Percentiles rank a stretch among this genome's conserved stretches.
These are phyloP conservation scores for Serpula lacrymans DNA, from an alignment of 768 basidiomycete species.

Conservation along the genomic window DNA sequence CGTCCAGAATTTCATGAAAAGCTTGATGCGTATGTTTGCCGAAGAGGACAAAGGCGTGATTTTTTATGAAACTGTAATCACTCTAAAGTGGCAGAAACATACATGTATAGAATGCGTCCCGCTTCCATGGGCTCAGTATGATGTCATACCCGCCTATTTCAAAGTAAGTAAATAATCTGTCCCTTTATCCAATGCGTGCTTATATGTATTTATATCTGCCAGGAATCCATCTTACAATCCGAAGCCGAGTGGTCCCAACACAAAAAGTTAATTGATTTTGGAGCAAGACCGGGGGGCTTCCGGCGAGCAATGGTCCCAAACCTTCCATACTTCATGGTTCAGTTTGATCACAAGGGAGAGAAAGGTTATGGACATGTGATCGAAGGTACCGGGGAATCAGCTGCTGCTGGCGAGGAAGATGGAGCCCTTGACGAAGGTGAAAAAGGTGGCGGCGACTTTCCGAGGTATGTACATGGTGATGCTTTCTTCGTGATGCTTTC, in stretches of 20 bases:
- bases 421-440: slow-evolving; percentile 78
- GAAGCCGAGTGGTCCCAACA: slow-evolving; percentile 99
- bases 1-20: slow-evolving; percentile 77
- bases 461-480: slow-evolving; percentile 50
- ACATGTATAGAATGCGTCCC: slow-evolving; percentile 94
- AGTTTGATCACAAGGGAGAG: slow-evolving; percentile 97
- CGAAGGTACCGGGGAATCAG: slow-evolving; percentile 75
- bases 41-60: slow-evolving; percentile 91
- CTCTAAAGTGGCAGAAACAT: slow-evolving; percentile 84
- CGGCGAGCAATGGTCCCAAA: slow-evolving; percentile 94
- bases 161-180: slow-evolving; percentile 49
- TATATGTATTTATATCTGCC: slow-evolving; percentile 1
- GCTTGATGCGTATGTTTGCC: slow-evolving; percentile 91
- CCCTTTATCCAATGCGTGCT: slow-evolving; percentile 1
- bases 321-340: slow-evolving; percentile 98
- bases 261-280: slow-evolving; percentile 95
- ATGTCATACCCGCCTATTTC: slow-evolving; percentile 90
- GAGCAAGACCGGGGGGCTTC: slow-evolving; percentile 87
- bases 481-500: too few relatives aligned
- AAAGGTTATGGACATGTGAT: slow-evolving; percentile 98
- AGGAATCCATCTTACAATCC: slow-evolving; percentile 93
- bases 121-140: slow-evolving; percentile 83
- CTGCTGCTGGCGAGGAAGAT: slow-evolving; percentile 58
- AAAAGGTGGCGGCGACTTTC: slow-evolving; percentile 90
- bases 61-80: slow-evolving; percentile 93